A percentile compares a stretch with the other conserved stretches of the same genome.
These are phyloP conservation scores for Syncephalastrum racemosum DNA, from an alignment of 371 early-diverging fungal species.

Conservation along the genomic window DNA sequence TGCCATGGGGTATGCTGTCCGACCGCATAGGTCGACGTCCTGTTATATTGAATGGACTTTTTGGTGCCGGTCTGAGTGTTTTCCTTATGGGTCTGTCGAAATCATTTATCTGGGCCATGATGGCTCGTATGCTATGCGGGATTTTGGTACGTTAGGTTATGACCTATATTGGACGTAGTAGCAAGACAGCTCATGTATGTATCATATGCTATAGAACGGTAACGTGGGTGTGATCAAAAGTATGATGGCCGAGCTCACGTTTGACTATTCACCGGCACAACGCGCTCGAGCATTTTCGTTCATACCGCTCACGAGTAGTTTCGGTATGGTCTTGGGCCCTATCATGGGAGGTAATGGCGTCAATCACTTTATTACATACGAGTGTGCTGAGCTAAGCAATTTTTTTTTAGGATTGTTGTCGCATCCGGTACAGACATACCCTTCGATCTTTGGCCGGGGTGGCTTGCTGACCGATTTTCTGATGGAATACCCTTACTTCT, in stretches of 20 bases:
- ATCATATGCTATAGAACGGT: constrained; percentile 37
- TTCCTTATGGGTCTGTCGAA: constrained; percentile 78
- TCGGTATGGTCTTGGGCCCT: constrained; percentile 68
- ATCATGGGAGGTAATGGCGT: constrained; percentile 60
- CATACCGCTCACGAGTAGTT: constrained; percentile 54
- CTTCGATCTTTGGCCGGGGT: constrained; percentile 62
- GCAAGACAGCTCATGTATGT: neutral
- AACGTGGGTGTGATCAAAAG: constrained; percentile 85
- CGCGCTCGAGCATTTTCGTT: constrained; percentile 56
- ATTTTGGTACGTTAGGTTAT: constrained; percentile 51
- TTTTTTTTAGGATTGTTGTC: constrained; percentile 56
- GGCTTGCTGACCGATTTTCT: constrained; percentile 56
- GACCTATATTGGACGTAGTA: neutral
- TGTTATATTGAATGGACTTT: constrained; percentile 74
- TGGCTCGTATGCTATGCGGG: constrained; percentile 70
- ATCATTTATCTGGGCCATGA: constrained; percentile 67
- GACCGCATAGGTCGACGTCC: constrained; percentile 77
- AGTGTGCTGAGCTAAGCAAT: no score
- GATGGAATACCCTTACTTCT: constrained; percentile 73
- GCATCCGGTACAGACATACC: constrained; percentile 71
- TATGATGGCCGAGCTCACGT: constrained; percentile 84
- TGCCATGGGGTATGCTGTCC: constrained; percentile 64
- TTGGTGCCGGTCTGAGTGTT: constrained; percentile 68
- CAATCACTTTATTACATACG: neutral
- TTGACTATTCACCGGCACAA: constrained; percentile 30